These are phyloP conservation scores for Quillaja saponaria DNA, from an alignment of 306 rosid species.

Conservation along the genomic window DNA sequence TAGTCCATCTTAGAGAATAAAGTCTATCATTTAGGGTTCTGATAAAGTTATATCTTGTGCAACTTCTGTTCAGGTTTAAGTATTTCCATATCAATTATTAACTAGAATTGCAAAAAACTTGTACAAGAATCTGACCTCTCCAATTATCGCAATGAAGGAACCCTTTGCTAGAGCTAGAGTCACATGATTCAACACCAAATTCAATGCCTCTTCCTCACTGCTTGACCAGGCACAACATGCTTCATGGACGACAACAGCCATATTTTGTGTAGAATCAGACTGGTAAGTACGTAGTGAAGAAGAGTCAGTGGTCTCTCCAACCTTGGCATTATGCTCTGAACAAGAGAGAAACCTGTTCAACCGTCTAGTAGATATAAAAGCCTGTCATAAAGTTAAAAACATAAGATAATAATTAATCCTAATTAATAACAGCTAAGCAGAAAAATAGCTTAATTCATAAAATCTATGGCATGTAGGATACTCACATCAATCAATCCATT, in stretches of 20 bases:
- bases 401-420: conserved; percentile 17
- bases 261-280: conserved; percentile 42
- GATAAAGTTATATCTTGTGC: too few relatives aligned
- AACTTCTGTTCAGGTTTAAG: too few relatives aligned
- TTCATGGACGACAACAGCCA: conserved; percentile 55
- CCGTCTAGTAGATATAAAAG: conserved; percentile 70
- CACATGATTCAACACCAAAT: conserved; percentile 58
- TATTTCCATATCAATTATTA: conserved; percentile 12
- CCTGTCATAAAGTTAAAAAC: conserved; percentile 51
- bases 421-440: not conserved
- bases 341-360: conserved; percentile 81
- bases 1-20: too few relatives aligned
- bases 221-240: conserved; percentile 87
- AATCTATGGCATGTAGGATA: conserved; percentile 23
- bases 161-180: conserved; percentile 67
- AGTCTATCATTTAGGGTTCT: too few relatives aligned
- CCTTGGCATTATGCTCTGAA: conserved; percentile 49
- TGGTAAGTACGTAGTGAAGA: conserved; percentile 44
- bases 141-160: conserved; percentile 73
- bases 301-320: conserved; percentile 39
- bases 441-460: conserved; percentile 10
- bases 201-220: conserved; percentile 56
- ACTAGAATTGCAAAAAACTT: conserved; percentile 17
- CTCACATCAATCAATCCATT: conserved; percentile 97
- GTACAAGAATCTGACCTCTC: conserved; percentile 67